Conservation (phyloP, 2,329 filamentous ascomycete genomes). For the Pyrenophora graminea region DNA sequence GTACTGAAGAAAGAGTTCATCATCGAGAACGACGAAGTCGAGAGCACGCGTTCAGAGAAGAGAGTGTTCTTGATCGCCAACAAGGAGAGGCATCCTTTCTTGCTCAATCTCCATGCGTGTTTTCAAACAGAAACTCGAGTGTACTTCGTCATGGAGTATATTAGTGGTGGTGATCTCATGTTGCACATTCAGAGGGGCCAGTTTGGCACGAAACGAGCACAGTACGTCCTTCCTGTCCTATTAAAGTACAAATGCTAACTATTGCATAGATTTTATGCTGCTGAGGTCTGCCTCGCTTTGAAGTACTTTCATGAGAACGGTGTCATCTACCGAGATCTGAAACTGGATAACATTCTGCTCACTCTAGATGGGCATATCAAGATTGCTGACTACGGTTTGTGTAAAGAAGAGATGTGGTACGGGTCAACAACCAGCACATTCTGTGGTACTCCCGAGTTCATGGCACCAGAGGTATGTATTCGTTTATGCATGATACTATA, state of each 20-base stretch:
- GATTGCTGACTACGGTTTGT: conserved; percentile 97
- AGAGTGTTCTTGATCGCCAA: conserved; percentile 96
- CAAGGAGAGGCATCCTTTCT: conserved; percentile 93
- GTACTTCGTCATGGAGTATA: conserved; percentile 99
- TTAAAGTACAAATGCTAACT: conserved; percentile 17
- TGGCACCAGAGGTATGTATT: conserved; percentile 83
- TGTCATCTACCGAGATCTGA: conserved; percentile 88
- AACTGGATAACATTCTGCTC: conserved; percentile 86
- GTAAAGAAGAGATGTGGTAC: conserved; percentile 99
- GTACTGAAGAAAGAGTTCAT: conserved; percentile 99
- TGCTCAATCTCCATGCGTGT: conserved; percentile 93
- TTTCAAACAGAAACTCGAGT: conserved; percentile 98
- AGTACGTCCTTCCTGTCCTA: conserved; percentile 62
- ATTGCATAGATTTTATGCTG: conserved; percentile 79
- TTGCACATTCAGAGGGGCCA: conserved; percentile 96
- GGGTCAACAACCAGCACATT: conserved; percentile 96
- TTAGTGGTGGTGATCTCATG: conserved; percentile 98
- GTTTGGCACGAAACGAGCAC: conserved; percentile 92
- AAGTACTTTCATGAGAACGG: conserved; percentile 99
- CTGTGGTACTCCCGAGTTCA: conserved; percentile 99
- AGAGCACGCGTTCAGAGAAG: conserved; percentile 97
- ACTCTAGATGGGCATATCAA: conserved; percentile 97
- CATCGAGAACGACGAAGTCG: conserved; percentile 98
- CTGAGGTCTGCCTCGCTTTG: conserved; percentile 92
- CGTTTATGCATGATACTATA: no score